Evolutionary conservation across 1,284 basidiomycete genomes (phyloP).

Genomic region (Ganoderma meredithae): DNA sequence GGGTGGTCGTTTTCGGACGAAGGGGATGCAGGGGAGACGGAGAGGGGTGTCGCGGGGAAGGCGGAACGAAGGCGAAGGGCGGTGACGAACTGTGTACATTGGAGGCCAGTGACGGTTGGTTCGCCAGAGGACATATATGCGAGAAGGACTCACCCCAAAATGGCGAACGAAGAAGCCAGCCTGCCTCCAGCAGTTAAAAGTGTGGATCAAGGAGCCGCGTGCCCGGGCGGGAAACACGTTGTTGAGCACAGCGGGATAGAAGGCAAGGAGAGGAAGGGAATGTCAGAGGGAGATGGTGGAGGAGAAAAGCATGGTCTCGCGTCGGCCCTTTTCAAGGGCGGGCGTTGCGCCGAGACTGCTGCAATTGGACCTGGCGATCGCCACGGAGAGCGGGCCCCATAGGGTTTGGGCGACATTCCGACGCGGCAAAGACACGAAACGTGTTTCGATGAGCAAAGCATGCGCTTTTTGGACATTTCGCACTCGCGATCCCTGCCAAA

Average conservation of each 20-base stretch:
- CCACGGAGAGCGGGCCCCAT: slow-evolving; percentile 52
- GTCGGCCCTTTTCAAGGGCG: slow-evolving; percentile 47
- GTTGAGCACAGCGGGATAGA: slow-evolving; percentile 31
- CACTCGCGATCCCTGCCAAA: slow-evolving; percentile 35
- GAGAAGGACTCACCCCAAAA: slow-evolving; percentile 35
- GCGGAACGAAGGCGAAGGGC: slow-evolving; percentile 30
- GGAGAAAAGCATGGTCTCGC: slow-evolving; percentile 43
- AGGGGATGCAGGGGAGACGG: slow-evolving; percentile 16
- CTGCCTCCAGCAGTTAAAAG: slow-evolving; percentile 41
- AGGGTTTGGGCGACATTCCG: slow-evolving; percentile 49
- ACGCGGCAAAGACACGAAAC: slow-evolving; percentile 60
- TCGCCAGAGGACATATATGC: slow-evolving; percentile 35
- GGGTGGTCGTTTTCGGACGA: slow-evolving; percentile 20
- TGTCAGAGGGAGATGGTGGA: slow-evolving; percentile 39
- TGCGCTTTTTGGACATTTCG: slow-evolving; percentile 42
- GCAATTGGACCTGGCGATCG: slow-evolving; percentile 55
- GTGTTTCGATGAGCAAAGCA: slow-evolving; percentile 59
- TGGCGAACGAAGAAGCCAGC: slow-evolving; percentile 37
- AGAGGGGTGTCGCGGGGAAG: slow-evolving; percentile 28
- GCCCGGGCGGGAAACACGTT: slow-evolving; percentile 37
- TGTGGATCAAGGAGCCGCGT: slow-evolving; percentile 40
- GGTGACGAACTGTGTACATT: slow-evolving; percentile 33
- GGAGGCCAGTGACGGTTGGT: slow-evolving; percentile 27
- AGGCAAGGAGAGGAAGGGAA: slow-evolving; percentile 30
- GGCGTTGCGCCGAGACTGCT: slow-evolving; percentile 49